Evolutionary conservation across 352 stramenopile genomes (phyloP), one percentile per base, ranked within the genome.

Genomic region (Globisporangium spiculum): DNA sequence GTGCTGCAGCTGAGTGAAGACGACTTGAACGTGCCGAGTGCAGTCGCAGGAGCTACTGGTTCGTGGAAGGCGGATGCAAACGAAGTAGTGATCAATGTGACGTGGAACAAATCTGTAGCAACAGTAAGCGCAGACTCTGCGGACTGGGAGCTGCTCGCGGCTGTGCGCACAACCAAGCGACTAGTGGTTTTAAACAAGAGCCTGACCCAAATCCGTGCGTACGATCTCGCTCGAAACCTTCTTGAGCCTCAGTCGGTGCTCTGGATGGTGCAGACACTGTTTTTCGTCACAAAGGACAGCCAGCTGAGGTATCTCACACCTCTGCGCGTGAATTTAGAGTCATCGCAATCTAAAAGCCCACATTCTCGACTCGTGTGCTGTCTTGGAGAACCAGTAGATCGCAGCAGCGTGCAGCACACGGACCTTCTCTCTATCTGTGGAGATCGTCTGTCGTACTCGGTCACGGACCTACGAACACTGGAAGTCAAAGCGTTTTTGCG

Each of bases 221-320:
- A 86, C 44, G 57, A 80, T 30, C 70, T 84, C 20, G 54, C 58
- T 4, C 38, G 12, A 5, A 78, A 89, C 30, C 70, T 91, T 5
- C 55, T 71, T 1, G 68, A 66, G 10, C 81, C 83, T 0, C 73
- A 84, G 48, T 90, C 78, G 67, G 54, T 88, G 41, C 56, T 95
- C 2, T 95, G 88, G 88, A 69, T 95, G 38, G 84, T 74, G 2
- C 83, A 92, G 46, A 81, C 85, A 32, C 67, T 95, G 27, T 52
- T 90, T 26, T 81, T 89, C 61, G 75, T 73, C n/a, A 91, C 88
- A 10, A 66, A 66, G 4, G 64, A 67, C 44, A 66, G 76, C 14
- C 83, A 90, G 55, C 24, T 95, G 10, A 76, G 82, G 38, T 89
- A 88, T 22, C 26, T 89, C 26, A 81, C 83, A 36, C 83, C 84